phyloP scores from a whole-genome alignment of 2,329 filamentous ascomycete genomes.

The Ophiocordyceps camponoti-saundersi region DNA sequence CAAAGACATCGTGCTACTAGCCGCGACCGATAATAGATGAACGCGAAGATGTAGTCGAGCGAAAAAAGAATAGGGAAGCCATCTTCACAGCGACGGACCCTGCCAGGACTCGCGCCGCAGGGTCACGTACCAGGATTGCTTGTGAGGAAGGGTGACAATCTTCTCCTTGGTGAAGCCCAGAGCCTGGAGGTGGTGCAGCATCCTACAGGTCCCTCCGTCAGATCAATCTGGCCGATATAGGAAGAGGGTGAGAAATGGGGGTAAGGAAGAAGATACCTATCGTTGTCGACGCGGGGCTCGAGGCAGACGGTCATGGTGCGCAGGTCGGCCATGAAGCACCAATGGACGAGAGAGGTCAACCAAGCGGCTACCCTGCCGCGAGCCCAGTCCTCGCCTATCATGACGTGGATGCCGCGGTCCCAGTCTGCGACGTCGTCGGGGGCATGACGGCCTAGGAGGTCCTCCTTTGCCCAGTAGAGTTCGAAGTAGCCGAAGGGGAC shows the following conservation, averaged over 20 bases:
- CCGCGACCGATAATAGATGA: too few relatives aligned
- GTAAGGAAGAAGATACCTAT: slow-evolving; percentile 42
- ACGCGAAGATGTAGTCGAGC: too few relatives aligned
- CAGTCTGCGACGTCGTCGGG: slow-evolving; percentile 55
- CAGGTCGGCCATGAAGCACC: slow-evolving; percentile 59
- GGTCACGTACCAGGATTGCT: slow-evolving; percentile 76
- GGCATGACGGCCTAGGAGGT: slow-evolving; percentile 54
- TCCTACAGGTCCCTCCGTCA: not conserved
- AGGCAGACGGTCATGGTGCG: slow-evolving; percentile 70
- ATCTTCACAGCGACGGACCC: slow-evolving; percentile 42
- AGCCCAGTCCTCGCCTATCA: slow-evolving; percentile 87
- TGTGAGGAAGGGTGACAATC: slow-evolving; percentile 78
- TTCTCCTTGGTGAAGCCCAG: slow-evolving; percentile 74
- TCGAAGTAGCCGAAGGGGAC: slow-evolving; percentile 96
- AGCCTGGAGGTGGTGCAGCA: slow-evolving; percentile 45
- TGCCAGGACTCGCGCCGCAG: slow-evolving; percentile 68
- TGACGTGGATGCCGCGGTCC: slow-evolving; percentile 73
- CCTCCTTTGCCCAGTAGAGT: slow-evolving; percentile 96
- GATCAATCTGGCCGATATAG: not conserved
- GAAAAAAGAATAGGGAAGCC: too few relatives aligned
- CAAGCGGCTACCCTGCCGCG: slow-evolving; percentile 67
- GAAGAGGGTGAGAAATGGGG: not conserved
- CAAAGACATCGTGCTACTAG: too few relatives aligned
- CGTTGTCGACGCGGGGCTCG: slow-evolving; percentile 84
- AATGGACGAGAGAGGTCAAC: slow-evolving; percentile 78